Evolutionary conservation across 257 asterid genomes (phyloP), one percentile per base, ranked within the genome.

Genomic region (Parsonsia alboflavescens): DNA sequence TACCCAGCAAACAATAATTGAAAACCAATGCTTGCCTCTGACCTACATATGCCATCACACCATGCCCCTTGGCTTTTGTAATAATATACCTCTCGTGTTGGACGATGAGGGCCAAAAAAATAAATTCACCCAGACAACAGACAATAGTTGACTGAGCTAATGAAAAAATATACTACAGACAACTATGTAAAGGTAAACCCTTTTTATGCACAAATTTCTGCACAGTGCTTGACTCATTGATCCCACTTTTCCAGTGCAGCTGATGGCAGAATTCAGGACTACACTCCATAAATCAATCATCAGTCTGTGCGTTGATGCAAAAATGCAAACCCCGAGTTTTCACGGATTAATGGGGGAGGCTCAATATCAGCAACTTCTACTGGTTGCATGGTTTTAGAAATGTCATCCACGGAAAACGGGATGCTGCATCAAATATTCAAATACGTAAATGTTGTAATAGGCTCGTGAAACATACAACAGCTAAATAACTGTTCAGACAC

Each of bases 381-480:
- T 65, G 83, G 88, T 85, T 85, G 89, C 93, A 90, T 86, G 75
- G 99, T 78, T 84, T 92, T 92, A 82, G 98, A 95, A 77, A 95
- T 88, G 84, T 95, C 99, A 77, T 95, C 99, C 82, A 92, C 95
- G 1, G 99, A 88, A 86, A 95, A 92, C 0, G 99, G 99, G 58
- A 95, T 92, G 85, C 99, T 95, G 98, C 90, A 83, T 59, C 67
- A 78, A 50, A 59, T 50, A 76, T 73, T 74, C 24, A 57, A 63
- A 72, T 78, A 70, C 56, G 53, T 53, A 72, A 52, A 44, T 70
- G 30, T 39, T 21, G 64, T 39, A 21, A 54, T 45, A 52, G 2
- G 69, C 57, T 69, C 2, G 59, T 39, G 57, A 54, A 50, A 61
- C 22, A 39, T 53, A 59, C 17, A 46, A 33, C 36, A 30, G 26